Base-by-base conservation (phyloP, 208 protist species). In the Leishmania lainsoni region DNA sequence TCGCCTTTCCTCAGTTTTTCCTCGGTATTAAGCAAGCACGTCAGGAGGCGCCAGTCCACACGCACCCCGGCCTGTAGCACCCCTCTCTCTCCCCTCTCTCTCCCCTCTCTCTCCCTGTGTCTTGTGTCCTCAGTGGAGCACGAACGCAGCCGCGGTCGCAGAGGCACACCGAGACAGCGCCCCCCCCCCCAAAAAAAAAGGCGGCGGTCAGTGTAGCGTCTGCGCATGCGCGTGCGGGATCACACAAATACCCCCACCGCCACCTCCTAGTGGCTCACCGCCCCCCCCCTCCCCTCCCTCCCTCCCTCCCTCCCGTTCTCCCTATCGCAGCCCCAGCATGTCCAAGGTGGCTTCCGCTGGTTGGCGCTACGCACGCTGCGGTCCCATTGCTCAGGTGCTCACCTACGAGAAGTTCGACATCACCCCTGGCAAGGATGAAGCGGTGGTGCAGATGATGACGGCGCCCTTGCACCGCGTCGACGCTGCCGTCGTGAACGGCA, bases 401-500 rank as follows among this genome's bases (percentile, higher is more conserved):
- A 74, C 86, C n/a, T 70, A 89, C 49, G 89, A 92, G 51, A 86
- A 72, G 42, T 91, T 93, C 73, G 89, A 94, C 39, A 63, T 95
- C 49, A 75, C 75, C 48, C 81, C 89, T 42, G 81, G 76, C 9
- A 89, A 89, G 69, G 86, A 87, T 17, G 82, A 92, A 39, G 93
- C 88, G 48, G 84, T 96, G 3, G 89, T 96, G 56, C 81, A 95
- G 74, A 88, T 96, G 76, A 49, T 86, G 17, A 59, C 74, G n/a
- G 89, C 90, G 22, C 90, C 93, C 0, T 71, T 96, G 16, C 91
- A 94, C 79, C 93, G 93, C 20, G 83, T 83, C 2, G 93, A 94
- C 71, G 90, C 93, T 1, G 91, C 90, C 14, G 82, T 96, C 26
- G 82, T 94, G 58, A 94, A 94, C 78, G 93, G 93, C 54, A 91